Conservation (phyloP, 768 basidiomycete species). For the Hericium coralloides region DNA sequence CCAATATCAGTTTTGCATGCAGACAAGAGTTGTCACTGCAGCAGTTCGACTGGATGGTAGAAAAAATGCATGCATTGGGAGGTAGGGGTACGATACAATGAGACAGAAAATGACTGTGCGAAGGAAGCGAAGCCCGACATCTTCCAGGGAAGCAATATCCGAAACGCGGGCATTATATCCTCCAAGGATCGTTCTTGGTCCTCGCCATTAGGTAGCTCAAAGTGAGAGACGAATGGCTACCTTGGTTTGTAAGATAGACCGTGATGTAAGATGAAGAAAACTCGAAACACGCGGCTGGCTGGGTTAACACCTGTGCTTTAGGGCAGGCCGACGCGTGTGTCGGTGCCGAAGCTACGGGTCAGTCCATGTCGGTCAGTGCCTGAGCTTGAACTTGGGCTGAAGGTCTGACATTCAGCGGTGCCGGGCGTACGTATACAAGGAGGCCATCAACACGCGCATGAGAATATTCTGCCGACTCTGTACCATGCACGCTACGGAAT, state of each 20-base stretch:
- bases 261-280: slow-evolving; percentile 39
- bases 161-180: slow-evolving; percentile 59
- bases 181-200: slow-evolving; percentile 55
- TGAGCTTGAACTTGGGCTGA: no score
- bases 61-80: neutral
- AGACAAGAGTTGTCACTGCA: no score
- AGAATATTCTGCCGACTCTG: neutral
- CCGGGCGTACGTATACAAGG: no score
- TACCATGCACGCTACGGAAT: neutral
- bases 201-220: slow-evolving; percentile 68
- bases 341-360: no score
- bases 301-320: slow-evolving; percentile 13
- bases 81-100: neutral
- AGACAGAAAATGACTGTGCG: slow-evolving; percentile 23
- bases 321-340: slow-evolving; percentile 11
- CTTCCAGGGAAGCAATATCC: slow-evolving; percentile 17
- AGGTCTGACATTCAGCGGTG: no score
- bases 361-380: no score
- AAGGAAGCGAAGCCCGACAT: slow-evolving; percentile 39
- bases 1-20: no score
- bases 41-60: no score
- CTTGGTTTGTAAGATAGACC: slow-evolving; percentile 64
- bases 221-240: slow-evolving; percentile 35
- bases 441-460: neutral
- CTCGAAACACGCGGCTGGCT: neutral